These are phyloP conservation scores for Umbellularia californica DNA, from an alignment of 164 flowering plant species.

Conservation along the genomic window DNA sequence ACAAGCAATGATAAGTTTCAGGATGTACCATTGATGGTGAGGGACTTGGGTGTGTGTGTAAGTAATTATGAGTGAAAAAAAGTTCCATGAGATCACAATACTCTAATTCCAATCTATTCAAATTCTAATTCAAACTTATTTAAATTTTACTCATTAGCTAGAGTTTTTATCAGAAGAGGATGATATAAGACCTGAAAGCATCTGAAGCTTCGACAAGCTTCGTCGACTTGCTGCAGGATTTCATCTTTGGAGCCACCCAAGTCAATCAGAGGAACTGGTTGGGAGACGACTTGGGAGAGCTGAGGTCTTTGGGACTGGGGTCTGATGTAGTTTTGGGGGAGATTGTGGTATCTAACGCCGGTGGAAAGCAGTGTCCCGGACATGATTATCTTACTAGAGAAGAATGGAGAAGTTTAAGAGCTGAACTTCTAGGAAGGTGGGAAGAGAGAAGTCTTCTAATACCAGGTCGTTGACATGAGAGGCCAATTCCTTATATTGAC, in stretches of 20 bases:
- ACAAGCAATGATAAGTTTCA: too few relatives aligned
- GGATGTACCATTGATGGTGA: not conserved
- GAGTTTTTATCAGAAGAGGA: not conserved
- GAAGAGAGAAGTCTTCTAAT: not conserved
- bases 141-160: not conserved
- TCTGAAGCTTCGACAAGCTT: conserved; percentile 56
- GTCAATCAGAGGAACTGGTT: conserved; percentile 52
- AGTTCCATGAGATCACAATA: not conserved
- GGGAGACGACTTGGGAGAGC: conserved; percentile 45
- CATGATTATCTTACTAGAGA: not conserved
- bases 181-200: conserved; percentile 49
- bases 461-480: too few relatives aligned
- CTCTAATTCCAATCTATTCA: not conserved
- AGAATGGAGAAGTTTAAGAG: too few relatives aligned
- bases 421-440: not conserved
- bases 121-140: not conserved
- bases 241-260: conserved; percentile 24
- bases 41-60: too few relatives aligned
- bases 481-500: too few relatives aligned
- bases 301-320: conserved; percentile 66
- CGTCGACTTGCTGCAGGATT: conserved; percentile 28
- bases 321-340: conserved; percentile 38
- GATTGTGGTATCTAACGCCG: not conserved
- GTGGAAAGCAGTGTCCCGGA: conserved; percentile 7
- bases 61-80: not conserved